phyloP scores from a whole-genome alignment of 305 asterid species.

The Ruellia speciosa region DNA sequence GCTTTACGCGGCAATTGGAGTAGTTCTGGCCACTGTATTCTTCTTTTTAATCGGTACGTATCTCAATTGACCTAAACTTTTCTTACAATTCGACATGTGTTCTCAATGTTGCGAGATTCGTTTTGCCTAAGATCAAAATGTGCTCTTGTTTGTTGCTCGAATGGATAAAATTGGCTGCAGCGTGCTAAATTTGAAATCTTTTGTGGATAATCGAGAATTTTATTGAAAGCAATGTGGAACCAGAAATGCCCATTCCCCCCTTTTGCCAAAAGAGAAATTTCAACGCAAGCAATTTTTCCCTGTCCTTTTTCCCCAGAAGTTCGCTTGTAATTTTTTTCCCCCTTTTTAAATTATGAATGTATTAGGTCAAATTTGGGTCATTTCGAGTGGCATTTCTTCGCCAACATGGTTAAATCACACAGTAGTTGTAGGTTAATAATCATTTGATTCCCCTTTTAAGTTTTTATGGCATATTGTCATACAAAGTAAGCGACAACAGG shows the following conservation, averaged over 20 bases:
- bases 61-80: background rate
- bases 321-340: too few species aligned
- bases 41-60: constrained; percentile 33
- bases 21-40: constrained; percentile 28
- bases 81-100: background rate
- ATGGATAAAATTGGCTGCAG: background rate
- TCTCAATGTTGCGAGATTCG: background rate
- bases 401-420: background rate
- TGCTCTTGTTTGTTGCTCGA: background rate
- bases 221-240: background rate
- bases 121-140: background rate
- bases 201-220: background rate
- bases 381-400: background rate
- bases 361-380: background rate
- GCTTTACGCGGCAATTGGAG: constrained; percentile 35
- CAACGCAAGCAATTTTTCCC: too few species aligned
- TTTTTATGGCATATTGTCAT: background rate
- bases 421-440: background rate
- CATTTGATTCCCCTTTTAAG: background rate
- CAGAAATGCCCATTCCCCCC: background rate
- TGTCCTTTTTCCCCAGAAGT: too few species aligned
- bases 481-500: background rate
- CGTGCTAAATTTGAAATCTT: background rate
- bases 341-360: too few species aligned
- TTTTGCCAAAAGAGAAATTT: too few species aligned